Evolutionary conservation across 179 eudicot species (phyloP).

Genomic region (Corrigiola litoralis): DNA sequence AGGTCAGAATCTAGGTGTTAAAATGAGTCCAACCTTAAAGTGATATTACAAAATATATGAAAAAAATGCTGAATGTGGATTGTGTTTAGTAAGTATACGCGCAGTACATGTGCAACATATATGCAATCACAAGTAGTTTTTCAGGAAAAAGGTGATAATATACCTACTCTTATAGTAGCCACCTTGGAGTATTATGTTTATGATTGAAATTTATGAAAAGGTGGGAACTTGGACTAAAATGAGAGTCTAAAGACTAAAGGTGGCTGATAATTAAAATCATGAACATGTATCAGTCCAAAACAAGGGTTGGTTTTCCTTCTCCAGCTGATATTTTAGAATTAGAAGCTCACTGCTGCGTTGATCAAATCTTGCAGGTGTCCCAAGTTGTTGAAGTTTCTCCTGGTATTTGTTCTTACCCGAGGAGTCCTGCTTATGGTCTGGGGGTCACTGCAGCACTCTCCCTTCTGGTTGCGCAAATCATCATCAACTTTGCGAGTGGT

Average conservation of each 20-base stretch:
- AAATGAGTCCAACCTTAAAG: no score
- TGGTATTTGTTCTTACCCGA: constrained; percentile 59
- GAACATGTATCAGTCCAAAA: background rate
- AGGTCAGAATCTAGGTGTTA: no score
- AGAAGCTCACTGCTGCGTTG: background rate
- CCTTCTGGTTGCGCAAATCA: constrained; percentile 70
- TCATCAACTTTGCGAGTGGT: constrained; percentile 55
- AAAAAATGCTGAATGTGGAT: no score
- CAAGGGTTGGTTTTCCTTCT: background rate
- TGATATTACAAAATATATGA: no score
- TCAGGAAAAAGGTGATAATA: no score
- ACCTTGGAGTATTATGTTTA: no score
- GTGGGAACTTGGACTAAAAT: no score
- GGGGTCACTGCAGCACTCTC: constrained; percentile 64
- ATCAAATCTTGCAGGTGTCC: constrained; percentile 34
- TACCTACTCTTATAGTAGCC: no score
- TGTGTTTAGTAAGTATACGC: no score
- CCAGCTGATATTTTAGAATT: background rate
- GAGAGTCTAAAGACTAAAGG: background rate
- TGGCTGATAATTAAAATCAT: background rate
- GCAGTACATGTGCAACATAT: no score
- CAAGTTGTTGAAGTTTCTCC: constrained; percentile 48
- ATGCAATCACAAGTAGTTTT: no score
- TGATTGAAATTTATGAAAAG: no score
- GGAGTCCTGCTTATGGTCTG: constrained; percentile 75